Conservation (phyloP, 2,329 filamentous ascomycete species). For the Didymella keratinophila region DNA sequence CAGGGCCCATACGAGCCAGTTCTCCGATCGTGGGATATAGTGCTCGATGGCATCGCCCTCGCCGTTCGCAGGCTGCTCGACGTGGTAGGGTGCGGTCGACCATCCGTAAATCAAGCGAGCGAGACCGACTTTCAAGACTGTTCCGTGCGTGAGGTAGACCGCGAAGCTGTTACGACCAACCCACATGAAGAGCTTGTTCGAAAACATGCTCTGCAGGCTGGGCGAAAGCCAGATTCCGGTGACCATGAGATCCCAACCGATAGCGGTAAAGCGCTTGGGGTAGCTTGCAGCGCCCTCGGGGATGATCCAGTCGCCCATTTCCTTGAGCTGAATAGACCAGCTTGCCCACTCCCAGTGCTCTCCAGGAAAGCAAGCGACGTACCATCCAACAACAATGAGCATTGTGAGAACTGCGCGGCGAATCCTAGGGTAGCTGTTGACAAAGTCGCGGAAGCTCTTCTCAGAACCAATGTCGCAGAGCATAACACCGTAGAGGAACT, state of each 20-base stretch:
- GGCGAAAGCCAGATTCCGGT: constrained; percentile 62
- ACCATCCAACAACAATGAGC: constrained; percentile 56
- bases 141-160: constrained; percentile 64
- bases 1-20: constrained; percentile 50
- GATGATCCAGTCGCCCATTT: constrained; percentile 56
- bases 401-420: constrained; percentile 51
- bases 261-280: constrained; percentile 54
- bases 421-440: constrained; percentile 48
- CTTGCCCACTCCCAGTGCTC: constrained; percentile 59
- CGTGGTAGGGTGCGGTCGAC: constrained; percentile 54
- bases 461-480: constrained; percentile 61
- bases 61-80: constrained; percentile 51
- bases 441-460: constrained; percentile 55
- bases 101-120: constrained; percentile 63
- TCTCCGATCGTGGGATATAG: constrained; percentile 53
- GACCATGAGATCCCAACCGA: constrained; percentile 59
- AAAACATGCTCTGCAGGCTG: constrained; percentile 58
- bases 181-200: constrained; percentile 61
- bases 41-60: constrained; percentile 50
- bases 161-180: constrained; percentile 64
- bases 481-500: constrained; percentile 61
- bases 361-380: constrained; percentile 60
- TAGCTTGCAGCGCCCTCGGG: constrained; percentile 57
- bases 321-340: constrained; percentile 58
- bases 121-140: constrained; percentile 60